Conservation (phyloP, 148 eudicot species). For the Salicornia ramosissima region DNA sequence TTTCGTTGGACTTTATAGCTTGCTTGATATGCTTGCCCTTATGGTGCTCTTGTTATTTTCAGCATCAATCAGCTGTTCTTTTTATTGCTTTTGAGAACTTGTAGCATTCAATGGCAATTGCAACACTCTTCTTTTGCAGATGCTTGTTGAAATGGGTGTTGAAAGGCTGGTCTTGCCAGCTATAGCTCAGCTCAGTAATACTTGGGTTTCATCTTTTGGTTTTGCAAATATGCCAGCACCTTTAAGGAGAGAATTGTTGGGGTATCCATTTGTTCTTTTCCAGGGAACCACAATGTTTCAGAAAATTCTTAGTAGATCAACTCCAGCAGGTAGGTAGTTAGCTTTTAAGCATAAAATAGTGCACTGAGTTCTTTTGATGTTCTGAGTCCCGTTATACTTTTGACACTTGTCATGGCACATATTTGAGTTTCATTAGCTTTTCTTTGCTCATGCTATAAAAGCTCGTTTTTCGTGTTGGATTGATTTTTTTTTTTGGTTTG, state of each 20-base stretch:
- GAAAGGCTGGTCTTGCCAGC: conserved; percentile 53
- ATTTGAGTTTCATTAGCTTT: background rate
- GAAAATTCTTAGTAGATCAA: conserved; percentile 30
- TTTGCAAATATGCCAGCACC: conserved; percentile 36
- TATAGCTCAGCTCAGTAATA: conserved; percentile 37
- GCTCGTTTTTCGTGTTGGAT: background rate
- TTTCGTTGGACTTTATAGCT: background rate
- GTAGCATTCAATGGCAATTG: background rate
- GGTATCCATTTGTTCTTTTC: conserved; percentile 44
- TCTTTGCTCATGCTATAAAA: background rate
- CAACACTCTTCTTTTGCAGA: conserved; percentile 28
- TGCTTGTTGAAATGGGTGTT: conserved; percentile 46
- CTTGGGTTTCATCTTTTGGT: conserved; percentile 50
- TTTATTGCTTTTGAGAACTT: background rate
- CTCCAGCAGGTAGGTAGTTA: conserved; percentile 10
- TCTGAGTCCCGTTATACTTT: too few species aligned
- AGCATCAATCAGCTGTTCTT: background rate
- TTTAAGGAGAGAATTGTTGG: conserved; percentile 33
- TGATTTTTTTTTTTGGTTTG: conserved; percentile 7
- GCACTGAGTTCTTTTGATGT: background rate
- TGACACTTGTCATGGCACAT: too few species aligned
- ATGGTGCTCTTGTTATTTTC: background rate
- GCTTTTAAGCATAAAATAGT: background rate
- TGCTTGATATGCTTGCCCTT: background rate
- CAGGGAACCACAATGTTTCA: conserved; percentile 48